A percentile compares a stretch with the other conserved stretches of the same genome.
Conservation (phyloP, 2,329 filamentous ascomycete species). For the Pyrenophora graminea region DNA sequence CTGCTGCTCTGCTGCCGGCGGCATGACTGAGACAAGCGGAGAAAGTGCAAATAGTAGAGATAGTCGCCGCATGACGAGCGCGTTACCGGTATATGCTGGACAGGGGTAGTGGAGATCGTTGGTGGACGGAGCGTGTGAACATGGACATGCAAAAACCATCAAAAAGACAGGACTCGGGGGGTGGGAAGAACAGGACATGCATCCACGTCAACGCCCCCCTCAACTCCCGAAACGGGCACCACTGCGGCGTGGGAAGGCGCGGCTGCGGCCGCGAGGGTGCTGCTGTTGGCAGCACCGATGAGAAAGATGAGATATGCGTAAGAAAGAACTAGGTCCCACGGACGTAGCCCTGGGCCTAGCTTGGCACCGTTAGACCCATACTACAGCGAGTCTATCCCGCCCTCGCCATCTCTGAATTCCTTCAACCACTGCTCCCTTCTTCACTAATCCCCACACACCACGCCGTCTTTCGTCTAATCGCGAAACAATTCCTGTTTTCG, state of each 20-base stretch:
- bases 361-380: slow-evolving; percentile 26
- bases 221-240: slow-evolving; percentile 4
- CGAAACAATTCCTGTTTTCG: slow-evolving; percentile 14
- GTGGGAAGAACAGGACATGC: neutral
- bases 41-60: slow-evolving; percentile 14
- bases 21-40: slow-evolving; percentile 10
- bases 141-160: slow-evolving; percentile 15
- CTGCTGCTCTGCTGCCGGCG: neutral
- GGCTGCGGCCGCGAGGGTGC: slow-evolving; percentile 11
- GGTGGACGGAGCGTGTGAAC: slow-evolving; percentile 16
- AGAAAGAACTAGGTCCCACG: slow-evolving; percentile 31
- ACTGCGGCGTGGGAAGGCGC: slow-evolving; percentile 15
- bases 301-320: slow-evolving; percentile 28
- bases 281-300: slow-evolving; percentile 20
- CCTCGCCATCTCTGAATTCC: slow-evolving; percentile 30
- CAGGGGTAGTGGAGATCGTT: slow-evolving; percentile 16
- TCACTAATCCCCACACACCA: slow-evolving; percentile 20
- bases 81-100: slow-evolving; percentile 9
- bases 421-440: slow-evolving; percentile 31
- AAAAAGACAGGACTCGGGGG: slow-evolving; percentile 1
- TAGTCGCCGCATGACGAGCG: slow-evolving; percentile 7
- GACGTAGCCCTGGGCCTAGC: slow-evolving; percentile 24
- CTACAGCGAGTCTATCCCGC: slow-evolving; percentile 22
- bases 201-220: slow-evolving; percentile 6
- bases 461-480: slow-evolving; percentile 16